Evolutionary conservation across 345 rosid genomes (phyloP).

Genomic region (Eucalyptus paniculata): DNA sequence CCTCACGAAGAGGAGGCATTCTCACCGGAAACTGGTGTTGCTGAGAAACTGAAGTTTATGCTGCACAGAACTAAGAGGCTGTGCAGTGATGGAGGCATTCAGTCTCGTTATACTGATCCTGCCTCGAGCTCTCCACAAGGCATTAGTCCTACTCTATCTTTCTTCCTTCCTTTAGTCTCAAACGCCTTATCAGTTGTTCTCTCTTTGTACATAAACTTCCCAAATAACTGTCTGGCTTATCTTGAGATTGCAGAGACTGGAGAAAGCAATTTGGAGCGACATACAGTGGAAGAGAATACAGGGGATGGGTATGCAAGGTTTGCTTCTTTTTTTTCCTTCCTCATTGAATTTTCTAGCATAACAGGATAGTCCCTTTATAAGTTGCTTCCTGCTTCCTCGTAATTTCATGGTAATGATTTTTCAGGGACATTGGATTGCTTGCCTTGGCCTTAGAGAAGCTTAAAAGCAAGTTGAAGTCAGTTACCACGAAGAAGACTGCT

Average conservation of each 20-base stretch:
- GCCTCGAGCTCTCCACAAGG: conserved; percentile 38
- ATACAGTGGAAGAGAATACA: conserved; percentile 29
- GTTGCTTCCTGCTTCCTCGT: neutral
- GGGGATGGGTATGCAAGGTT: conserved; percentile 77
- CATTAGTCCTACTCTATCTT: conserved; percentile 2
- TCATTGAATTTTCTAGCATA: neutral
- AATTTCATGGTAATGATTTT: neutral
- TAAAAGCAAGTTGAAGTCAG: conserved; percentile 51
- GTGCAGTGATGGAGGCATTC: conserved; percentile 15
- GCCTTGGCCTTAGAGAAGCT: conserved; percentile 58
- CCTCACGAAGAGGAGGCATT: conserved; percentile 3
- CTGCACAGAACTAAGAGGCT: conserved; percentile 33
- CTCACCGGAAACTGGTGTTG: conserved; percentile 11
- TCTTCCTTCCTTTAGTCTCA: neutral
- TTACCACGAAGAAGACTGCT: conserved; percentile 57
- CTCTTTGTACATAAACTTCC: neutral
- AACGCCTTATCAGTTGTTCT: neutral
- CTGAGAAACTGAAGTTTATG: conserved; percentile 25
- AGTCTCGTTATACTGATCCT: conserved; percentile 19
- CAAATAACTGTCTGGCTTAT: neutral
- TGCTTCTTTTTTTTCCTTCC: neutral
- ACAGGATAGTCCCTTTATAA: neutral
- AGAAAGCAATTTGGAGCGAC: conserved; percentile 34
- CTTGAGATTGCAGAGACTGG: conserved; percentile 8
- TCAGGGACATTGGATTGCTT: conserved; percentile 59